Conservation (phyloP, 1,284 basidiomycete species). For the Inonotus hispidus region DNA sequence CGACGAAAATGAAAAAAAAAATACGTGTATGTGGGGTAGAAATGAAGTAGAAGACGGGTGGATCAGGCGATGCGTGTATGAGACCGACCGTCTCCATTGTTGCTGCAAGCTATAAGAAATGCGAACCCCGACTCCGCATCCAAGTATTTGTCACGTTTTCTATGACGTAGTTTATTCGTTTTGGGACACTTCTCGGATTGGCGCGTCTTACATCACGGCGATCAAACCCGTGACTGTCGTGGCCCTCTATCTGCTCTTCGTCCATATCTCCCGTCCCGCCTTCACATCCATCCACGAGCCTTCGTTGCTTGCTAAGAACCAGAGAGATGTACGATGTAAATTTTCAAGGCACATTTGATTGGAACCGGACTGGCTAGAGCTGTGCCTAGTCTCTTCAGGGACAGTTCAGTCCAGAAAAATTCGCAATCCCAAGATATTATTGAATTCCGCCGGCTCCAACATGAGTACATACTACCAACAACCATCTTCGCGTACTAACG, state of each 20-base stretch:
- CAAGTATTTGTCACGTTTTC: not conserved
- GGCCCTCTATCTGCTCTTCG: not conserved
- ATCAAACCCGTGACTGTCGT: not conserved
- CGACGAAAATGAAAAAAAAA: not conserved
- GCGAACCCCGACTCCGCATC: not conserved
- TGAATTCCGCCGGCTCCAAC: not conserved
- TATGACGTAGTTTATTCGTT: not conserved
- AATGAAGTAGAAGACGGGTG: not conserved
- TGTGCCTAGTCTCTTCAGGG: not conserved
- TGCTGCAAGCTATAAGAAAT: constrained; percentile 3
- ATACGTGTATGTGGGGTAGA: not conserved
- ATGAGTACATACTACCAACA: not conserved
- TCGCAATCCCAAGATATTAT: not conserved
- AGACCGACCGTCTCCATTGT: not conserved
- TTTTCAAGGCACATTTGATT: not conserved
- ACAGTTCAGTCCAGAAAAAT: not conserved
- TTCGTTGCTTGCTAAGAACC: not conserved
- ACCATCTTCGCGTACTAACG: not conserved
- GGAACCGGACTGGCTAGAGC: not conserved
- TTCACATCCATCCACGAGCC: not conserved
- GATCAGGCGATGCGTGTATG: not conserved
- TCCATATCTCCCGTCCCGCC: not conserved
- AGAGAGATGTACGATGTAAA: not conserved
- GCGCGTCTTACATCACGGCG: not conserved
- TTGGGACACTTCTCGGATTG: not conserved